Evolutionary conservation across 805 yeast species (phyloP), one percentile per base, ranked within the genome.

Genomic region (Ogataea pini): DNA sequence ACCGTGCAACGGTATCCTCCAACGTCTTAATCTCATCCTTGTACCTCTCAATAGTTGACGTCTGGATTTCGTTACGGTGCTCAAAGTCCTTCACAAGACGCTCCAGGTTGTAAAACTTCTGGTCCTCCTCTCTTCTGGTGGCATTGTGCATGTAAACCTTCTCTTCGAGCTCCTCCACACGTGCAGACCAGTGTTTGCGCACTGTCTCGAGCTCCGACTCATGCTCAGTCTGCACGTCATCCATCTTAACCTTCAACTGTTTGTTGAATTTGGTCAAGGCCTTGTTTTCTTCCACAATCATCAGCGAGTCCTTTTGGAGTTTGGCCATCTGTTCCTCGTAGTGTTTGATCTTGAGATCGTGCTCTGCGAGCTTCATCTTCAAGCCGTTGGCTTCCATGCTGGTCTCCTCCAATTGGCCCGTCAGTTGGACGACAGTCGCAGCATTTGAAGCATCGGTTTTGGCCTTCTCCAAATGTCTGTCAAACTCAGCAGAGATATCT

Each of bases 201-300:
- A 75, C 80, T 10, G 72, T 63, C 17, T 71, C 77, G 54, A 79
- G 75, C 57, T 82, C 85, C 33, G 76, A 76, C 22, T 75, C 71
- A 47, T 79, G 64, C 49, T 78, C 77, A 1, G 67, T 69, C 54
- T 83, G 83, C 22, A 79, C 59, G 5, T 68, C 71, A 24, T 70
- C 62, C 9, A 79, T 68, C 54, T 79, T 78, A 13, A 50, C 47
- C 44, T 69, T 73, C 52, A 86, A 65, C 42, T 81, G 80, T 29
- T 67, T 66, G 56, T 84, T 81, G 50, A 73, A 75, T 51, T 74
- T 82, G 22, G 77, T 78, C 36, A 86, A 61, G 1, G 85, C 77
- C 57, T 81, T 82, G 58, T 83, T 85, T 60, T 86, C 94, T 63
- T 86, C 89, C 19, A 72, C 67, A 4, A 82, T 64, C 42, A 82